phyloP scores from a whole-genome alignment of 2,329 filamentous ascomycete genomes.

The Grosmannia penicillata region DNA sequence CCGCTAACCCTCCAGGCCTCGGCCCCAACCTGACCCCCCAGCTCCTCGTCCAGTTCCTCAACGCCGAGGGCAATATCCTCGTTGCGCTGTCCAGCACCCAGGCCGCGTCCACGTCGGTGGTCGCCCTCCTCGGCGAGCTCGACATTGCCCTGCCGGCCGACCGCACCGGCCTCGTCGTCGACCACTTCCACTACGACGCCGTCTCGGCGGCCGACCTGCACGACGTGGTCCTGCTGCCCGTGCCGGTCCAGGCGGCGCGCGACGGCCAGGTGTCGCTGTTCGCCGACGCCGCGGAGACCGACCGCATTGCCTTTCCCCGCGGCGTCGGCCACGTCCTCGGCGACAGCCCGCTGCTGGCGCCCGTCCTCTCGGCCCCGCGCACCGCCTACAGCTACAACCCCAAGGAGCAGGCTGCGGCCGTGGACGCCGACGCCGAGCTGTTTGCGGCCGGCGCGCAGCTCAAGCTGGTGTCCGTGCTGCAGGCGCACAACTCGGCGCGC shows the following conservation, averaged over 20 bases:
- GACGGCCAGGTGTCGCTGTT: conserved; percentile 67
- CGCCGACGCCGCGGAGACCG: conserved; percentile 29
- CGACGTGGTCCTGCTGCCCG: conserved; percentile 69
- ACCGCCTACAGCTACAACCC: conserved; percentile 92
- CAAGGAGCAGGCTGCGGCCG: conserved; percentile 79
- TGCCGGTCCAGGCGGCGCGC: conserved; percentile 48
- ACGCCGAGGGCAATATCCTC: conserved; percentile 79
- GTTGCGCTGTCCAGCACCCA: conserved; percentile 63
- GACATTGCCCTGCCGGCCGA: conserved; percentile 80
- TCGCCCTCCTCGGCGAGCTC: conserved; percentile 70
- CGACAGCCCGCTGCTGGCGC: conserved; percentile 59
- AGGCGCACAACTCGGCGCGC: conserved; percentile 86
- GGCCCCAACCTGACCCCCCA: conserved; percentile 80
- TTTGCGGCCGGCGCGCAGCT: conserved; percentile 76
- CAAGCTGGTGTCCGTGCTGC: conserved; percentile 68
- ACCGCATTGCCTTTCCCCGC: conserved; percentile 64
- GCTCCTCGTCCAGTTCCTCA: conserved; percentile 78
- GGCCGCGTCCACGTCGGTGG: conserved; percentile 56
- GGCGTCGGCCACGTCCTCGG: conserved; percentile 73
- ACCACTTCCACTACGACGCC: conserved; percentile 90
- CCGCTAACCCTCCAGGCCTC: conserved; percentile 42
- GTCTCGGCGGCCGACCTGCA: conserved; percentile 66
- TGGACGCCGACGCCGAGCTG: too few relatives aligned
- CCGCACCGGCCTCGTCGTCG: conserved; percentile 72
- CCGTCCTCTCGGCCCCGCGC: conserved; percentile 65